Conservation (phyloP, 768 basidiomycete species). For the Boletus sp. region DNA sequence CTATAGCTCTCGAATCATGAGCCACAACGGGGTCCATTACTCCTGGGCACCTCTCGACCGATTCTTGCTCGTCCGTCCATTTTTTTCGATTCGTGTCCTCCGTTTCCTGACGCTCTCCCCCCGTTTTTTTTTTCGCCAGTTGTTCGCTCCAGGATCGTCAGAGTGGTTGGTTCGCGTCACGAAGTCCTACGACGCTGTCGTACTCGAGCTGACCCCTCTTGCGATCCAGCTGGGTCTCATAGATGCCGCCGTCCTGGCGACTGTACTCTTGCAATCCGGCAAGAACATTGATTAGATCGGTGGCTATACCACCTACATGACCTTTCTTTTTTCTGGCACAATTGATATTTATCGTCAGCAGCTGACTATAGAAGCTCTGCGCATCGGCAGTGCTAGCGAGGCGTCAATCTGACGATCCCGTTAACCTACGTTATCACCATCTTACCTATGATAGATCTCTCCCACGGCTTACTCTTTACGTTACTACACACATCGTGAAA, state of each 20-base stretch:
- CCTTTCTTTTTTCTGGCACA: background rate
- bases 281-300: conserved; percentile 51
- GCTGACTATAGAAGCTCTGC: background rate
- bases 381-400: background rate
- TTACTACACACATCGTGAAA: background rate
- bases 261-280: conserved; percentile 57
- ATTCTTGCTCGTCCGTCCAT: conserved; percentile 38
- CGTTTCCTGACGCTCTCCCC: background rate
- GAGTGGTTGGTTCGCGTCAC: conserved; percentile 51
- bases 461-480: background rate
- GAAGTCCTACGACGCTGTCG: conserved; percentile 40
- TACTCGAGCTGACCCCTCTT: conserved; percentile 53
- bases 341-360: background rate
- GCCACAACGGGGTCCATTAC: conserved; percentile 46
- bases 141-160: conserved; percentile 41
- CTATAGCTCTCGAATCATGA: conserved; percentile 47
- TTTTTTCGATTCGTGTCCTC: background rate
- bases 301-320: background rate
- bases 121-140: conserved; percentile 28
- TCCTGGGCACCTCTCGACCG: conserved; percentile 54
- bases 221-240: conserved; percentile 54
- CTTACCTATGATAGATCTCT: background rate
- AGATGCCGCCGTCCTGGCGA: conserved; percentile 48
- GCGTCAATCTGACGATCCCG: background rate
- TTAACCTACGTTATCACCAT: background rate